Evolutionary conservation across 2,329 filamentous ascomycete species (phyloP).

Genomic region (Arachnopeziza araneosa): DNA sequence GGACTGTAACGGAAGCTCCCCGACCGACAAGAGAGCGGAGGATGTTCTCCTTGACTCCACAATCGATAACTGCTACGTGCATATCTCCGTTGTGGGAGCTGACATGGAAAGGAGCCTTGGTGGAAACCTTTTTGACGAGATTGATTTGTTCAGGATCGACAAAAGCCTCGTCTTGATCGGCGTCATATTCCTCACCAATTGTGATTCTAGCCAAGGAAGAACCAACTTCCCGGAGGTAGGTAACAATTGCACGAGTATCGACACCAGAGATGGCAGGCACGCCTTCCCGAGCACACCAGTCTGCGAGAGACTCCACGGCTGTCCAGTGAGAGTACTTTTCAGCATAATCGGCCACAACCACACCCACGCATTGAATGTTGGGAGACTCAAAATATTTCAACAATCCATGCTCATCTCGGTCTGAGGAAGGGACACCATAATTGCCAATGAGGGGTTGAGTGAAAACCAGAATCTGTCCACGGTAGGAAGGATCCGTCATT

Average conservation of each 20-base stretch:
- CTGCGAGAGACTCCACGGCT: constrained; percentile 83
- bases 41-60: constrained; percentile 99
- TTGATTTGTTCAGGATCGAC: constrained; percentile 95
- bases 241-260: constrained; percentile 95
- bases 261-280: constrained; percentile 95
- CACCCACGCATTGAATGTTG: constrained; percentile 91
- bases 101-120: constrained; percentile 96
- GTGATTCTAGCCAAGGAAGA: constrained; percentile 93
- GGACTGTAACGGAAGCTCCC: constrained; percentile 86
- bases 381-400: constrained; percentile 98
- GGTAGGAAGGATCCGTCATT: constrained; percentile 81
- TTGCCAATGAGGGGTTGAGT: constrained; percentile 97
- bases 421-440: constrained; percentile 88
- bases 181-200: constrained; percentile 95
- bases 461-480: constrained; percentile 95
- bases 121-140: constrained; percentile 91
- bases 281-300: constrained; percentile 95
- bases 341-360: constrained; percentile 93
- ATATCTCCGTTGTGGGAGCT: constrained; percentile 75
- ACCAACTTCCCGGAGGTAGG: constrained; percentile 89
- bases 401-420: constrained; percentile 81
- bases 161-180: constrained; percentile 94
- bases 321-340: constrained; percentile 98
- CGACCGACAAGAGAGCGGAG: constrained; percentile 88
- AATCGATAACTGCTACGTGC: constrained; percentile 94